phyloP scores from a whole-genome alignment of 495 filamentous ascomycete genomes.

The Neurospora discreta region DNA sequence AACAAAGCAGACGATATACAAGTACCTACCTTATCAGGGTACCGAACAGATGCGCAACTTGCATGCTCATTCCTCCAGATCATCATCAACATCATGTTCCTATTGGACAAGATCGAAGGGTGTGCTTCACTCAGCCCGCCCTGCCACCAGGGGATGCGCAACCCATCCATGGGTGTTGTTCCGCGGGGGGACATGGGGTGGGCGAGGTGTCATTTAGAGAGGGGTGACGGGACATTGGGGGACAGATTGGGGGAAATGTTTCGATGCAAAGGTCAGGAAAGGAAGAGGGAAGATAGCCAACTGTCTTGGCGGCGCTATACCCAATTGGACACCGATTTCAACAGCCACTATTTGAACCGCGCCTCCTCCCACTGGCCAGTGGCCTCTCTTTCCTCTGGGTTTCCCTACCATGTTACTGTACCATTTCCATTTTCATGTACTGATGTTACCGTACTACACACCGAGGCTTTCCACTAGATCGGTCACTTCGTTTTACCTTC shows the following conservation, averaged over 20 bases:
- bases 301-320: background rate
- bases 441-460: background rate
- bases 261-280: background rate
- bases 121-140: background rate
- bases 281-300: background rate
- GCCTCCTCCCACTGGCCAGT: background rate
- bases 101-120: background rate
- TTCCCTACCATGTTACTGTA: background rate
- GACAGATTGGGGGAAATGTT: background rate
- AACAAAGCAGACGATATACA: too few species aligned
- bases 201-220: background rate
- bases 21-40: background rate
- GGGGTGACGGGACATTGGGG: background rate
- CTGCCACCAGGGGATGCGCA: background rate
- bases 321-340: background rate
- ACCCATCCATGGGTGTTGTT: background rate
- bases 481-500: background rate
- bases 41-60: background rate
- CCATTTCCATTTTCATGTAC: background rate
- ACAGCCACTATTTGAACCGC: background rate
- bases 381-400: background rate
- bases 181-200: background rate
- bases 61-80: background rate
- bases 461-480: background rate
- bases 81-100: background rate